Evolutionary conservation across 1,139 yeast genomes (phyloP).

Genomic region (Spathaspora sp.): DNA sequence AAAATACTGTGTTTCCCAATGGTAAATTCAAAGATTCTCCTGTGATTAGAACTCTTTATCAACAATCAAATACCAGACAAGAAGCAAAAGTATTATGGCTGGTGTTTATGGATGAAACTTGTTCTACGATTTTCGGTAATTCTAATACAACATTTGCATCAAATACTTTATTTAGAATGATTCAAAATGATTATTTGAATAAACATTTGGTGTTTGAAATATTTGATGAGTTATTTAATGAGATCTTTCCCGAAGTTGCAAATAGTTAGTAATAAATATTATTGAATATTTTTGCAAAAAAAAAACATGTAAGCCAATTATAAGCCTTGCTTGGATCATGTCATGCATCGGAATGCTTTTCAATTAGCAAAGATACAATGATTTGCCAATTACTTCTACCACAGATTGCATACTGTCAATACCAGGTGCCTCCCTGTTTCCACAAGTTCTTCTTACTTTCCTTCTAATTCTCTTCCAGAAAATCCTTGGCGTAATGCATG

Average conservation of each 20-base stretch:
- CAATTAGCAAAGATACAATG: no score
- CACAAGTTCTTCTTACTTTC: no score
- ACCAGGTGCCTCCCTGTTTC: no score
- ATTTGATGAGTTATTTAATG: conserved; percentile 31
- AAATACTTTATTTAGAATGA: conserved; percentile 55
- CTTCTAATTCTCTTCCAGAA: no score
- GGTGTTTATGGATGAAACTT: conserved; percentile 59
- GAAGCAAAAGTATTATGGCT: conserved; percentile 62
- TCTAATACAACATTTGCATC: conserved; percentile 66
- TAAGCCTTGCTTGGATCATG: no score
- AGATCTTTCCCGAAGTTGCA: conserved; percentile 26
- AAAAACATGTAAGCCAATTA: no score
- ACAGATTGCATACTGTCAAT: no score
- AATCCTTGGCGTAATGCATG: neutral
- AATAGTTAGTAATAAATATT: neutral
- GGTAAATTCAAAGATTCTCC: conserved; percentile 53
- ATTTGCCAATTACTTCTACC: no score
- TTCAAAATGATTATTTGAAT: conserved; percentile 74
- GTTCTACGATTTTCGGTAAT: conserved; percentile 75
- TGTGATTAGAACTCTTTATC: conserved; percentile 46
- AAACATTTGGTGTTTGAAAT: conserved; percentile 61
- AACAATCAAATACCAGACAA: conserved; percentile 51
- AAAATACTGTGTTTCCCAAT: conserved; percentile 62
- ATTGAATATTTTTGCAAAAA: no score
- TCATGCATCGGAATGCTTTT: no score